phyloP scores from a whole-genome alignment of 129 eudicot species.

The Sambucus nigra region DNA sequence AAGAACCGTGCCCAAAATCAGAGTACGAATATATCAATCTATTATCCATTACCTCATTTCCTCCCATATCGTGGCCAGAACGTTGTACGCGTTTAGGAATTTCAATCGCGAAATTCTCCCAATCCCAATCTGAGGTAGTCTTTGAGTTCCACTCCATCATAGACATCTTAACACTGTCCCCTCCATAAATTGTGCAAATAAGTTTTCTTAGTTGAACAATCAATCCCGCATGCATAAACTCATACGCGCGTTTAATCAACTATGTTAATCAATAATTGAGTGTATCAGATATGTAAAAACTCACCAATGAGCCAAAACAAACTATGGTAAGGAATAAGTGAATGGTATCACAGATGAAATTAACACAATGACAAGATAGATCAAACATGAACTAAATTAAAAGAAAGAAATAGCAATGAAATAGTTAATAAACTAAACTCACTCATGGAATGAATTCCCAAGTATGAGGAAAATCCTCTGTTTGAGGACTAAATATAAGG shows the following conservation, averaged over 20 bases:
- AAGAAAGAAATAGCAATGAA: too few species aligned
- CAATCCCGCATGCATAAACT: not conserved
- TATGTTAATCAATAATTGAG: too few species aligned
- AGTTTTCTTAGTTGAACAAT: not conserved
- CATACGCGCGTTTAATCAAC: too few species aligned
- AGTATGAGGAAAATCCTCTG: conserved; percentile 18
- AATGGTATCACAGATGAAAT: too few species aligned
- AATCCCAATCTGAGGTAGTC: conserved; percentile 38
- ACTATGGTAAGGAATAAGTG: too few species aligned
- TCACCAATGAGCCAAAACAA: too few species aligned
- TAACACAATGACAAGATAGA: too few species aligned
- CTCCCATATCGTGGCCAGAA: conserved; percentile 21
- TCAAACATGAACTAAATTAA: too few species aligned
- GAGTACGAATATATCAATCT: conserved; percentile 5
- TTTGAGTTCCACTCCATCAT: conserved; percentile 41
- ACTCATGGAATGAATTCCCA: too few species aligned
- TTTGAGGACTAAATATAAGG: conserved; percentile 13
- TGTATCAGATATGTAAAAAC: too few species aligned
- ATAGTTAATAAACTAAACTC: too few species aligned
- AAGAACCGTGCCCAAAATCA: conserved; percentile 7
- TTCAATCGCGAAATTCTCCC: conserved; percentile 38
- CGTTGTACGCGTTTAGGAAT: conserved; percentile 20
- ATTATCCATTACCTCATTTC: conserved; percentile 10
- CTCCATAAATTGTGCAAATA: not conserved
- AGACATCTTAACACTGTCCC: conserved; percentile 6